Base-by-base conservation (phyloP, 2,329 filamentous ascomycete species). In the Exophiala sideris region DNA sequence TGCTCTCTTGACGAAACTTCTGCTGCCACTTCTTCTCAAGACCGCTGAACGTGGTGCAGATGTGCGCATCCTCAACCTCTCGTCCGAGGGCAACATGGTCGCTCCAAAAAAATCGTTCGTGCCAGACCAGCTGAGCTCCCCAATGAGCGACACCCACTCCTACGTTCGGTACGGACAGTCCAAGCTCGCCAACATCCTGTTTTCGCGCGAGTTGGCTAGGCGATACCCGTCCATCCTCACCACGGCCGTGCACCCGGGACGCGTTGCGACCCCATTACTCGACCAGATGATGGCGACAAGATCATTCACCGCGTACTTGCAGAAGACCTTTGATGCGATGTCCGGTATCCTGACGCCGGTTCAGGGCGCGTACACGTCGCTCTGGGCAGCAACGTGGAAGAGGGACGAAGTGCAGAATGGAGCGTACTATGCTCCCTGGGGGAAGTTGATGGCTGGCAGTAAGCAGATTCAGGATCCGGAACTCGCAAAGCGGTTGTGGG, bases 101-200 rank as follows among this genome's bases (percentile, higher is more conserved):
- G 53, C 56, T 18, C 54, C 59, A 2, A 60, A 59, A 34, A 41
- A 34, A 8, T 55, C 57, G 10, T 58, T 64, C 34, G 46, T 58
- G 40, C 62, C 63, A 41, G 40, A 54, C 40, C 20, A 20, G n/a
- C n/a, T 54, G 12, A 40, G 9, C 12, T 51, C 55, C 5, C 3
- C 16, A 8, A 46, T 51, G 38, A 39, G 33, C 9, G 45, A 44
- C 41, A 24, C 12, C 32, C 67, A 68, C 16, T 54, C 64, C 9
- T 72, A 69, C 66, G 52, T 54, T 3, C 65, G 70, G 10, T 76
- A 76, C 57, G 76, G 72, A 0, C 73, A 77, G 57, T 72, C 69
- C 44, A 80, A 80, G 59, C 64, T 79, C 2, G 78, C 78, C 0
- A 75, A 78, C 55, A 60, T 79, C 3, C 65, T 78, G 2, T 76